These are phyloP conservation scores for Malassezia sympodialis DNA, from an alignment of 1,284 basidiomycete genomes.

Conservation along the genomic window DNA sequence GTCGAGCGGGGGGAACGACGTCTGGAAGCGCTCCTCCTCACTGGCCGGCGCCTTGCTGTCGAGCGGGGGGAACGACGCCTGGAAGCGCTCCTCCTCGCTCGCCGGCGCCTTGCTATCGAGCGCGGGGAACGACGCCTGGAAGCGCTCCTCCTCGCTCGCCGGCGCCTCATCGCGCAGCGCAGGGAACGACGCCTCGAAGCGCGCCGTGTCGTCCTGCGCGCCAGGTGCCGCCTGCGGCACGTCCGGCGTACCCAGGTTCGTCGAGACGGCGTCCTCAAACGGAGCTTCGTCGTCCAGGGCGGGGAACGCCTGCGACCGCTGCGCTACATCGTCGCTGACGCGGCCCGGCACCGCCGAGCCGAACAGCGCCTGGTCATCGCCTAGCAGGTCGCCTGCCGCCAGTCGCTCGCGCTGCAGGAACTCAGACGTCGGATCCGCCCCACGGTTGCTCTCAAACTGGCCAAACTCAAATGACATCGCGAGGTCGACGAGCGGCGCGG, in stretches of 20 bases:
- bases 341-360: constrained; percentile 20
- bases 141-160: constrained; percentile 48
- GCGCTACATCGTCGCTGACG: constrained; percentile 31
- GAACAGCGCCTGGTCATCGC: constrained; percentile 33
- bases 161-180: too few relatives aligned
- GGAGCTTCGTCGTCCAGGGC: constrained; percentile 48
- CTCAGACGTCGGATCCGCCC: constrained; percentile 41
- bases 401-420: constrained; percentile 42
- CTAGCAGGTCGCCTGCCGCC: constrained; percentile 38
- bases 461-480: constrained; percentile 24
- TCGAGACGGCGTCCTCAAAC: constrained; percentile 6
- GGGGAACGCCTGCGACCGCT: constrained; percentile 56
- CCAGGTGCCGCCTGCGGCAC: background rate
- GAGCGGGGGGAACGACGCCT: constrained; percentile 81
- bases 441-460: constrained; percentile 5
- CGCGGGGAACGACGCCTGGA: constrained; percentile 83
- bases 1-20: constrained; percentile 77
- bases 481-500: background rate
- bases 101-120: constrained; percentile 52
- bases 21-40: constrained; percentile 57
- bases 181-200: background rate
- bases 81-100: constrained; percentile 54
- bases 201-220: background rate
- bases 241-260: background rate
- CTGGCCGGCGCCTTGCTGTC: constrained; percentile 48